A percentile compares a stretch with the other conserved stretches of the same genome.
These are phyloP conservation scores for Chytriomyces sp. DNA, from an alignment of 192 early-diverging fungal species.

Conservation along the genomic window DNA sequence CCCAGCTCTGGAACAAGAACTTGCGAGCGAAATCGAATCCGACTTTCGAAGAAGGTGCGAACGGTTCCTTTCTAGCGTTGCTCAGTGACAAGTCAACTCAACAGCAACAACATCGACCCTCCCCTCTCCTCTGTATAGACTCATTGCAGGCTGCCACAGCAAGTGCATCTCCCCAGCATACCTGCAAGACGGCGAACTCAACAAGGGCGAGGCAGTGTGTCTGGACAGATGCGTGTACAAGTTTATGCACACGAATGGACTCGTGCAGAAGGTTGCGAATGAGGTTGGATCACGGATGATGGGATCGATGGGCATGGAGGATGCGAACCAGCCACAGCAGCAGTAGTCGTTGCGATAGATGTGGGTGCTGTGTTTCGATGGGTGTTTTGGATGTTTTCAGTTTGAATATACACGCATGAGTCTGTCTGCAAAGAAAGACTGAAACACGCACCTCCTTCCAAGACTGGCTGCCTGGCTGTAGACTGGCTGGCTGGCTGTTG, in stretches of 20 bases:
- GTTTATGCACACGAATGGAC: slow-evolving; percentile 59
- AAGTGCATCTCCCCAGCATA: slow-evolving; percentile 86
- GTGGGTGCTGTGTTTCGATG: background rate
- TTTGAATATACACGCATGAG: no score
- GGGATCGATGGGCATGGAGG: slow-evolving; percentile 14
- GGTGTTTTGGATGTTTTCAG: no score
- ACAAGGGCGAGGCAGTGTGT: slow-evolving; percentile 90
- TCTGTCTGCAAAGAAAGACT: no score
- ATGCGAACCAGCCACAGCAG: background rate
- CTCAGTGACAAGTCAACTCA: no score
- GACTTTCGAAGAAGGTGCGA: slow-evolving; percentile 24
- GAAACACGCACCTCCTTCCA: no score
- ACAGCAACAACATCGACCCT: background rate
- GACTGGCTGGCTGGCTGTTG: no score
- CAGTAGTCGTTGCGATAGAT: background rate
- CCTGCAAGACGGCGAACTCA: slow-evolving; percentile 74
- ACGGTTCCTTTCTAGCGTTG: background rate
- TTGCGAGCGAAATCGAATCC: slow-evolving; percentile 28
- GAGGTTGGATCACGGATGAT: slow-evolving; percentile 20
- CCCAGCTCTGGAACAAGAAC: slow-evolving; percentile 28
- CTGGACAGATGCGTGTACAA: slow-evolving; percentile 87
- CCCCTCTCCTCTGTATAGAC: background rate
- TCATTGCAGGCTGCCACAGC: slow-evolving; percentile 61
- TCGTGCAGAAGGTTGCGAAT: slow-evolving; percentile 24
- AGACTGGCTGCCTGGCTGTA: no score